Evolutionary conservation across 2,329 filamentous ascomycete genomes (phyloP), one percentile per base, ranked within the genome.

Genomic region (Xylaria sp.): DNA sequence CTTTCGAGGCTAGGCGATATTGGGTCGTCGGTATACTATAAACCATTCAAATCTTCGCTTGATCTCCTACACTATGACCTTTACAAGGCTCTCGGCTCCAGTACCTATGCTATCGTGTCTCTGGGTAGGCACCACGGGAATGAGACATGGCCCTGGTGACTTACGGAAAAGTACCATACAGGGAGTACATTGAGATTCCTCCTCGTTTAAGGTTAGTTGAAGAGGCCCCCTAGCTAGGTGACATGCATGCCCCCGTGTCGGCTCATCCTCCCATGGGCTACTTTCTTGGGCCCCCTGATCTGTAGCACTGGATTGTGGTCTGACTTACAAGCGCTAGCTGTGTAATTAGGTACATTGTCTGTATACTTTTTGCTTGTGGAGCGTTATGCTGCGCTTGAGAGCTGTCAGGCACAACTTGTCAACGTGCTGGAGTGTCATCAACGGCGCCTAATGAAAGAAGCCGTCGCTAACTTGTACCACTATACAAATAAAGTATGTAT

Each of bases 221-320:
- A 57, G 35, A 32, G 55, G 51, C 13, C 65, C 68, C 66, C 71
- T 63, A 47, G 70, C 64, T 66, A 44, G 66, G 66, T 73, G 68
- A 71, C 73, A 75, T 73, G 69, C 72, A 75, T 75, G 69, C 74
- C 75, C 75, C 75, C 75, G 75, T 75, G 75, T 76, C 74, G 72
- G 69, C 69, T 75, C 75, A 72, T 71, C 72, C 72, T 75, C 72
- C 71, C 72, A 76, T 69, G 75, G 74, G 69, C 70, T 71, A 53
- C 32, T 71, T 71, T 72, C 70, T 70, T 55, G 53, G 57, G 65
- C 51, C 65, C 66, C 69, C 62, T 69, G 67, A 63, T 71, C 63
- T 37, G n/a, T n/a, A 66, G 62, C 66, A 68, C 66, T 63, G 67
- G 58, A 60, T 61, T 68, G 53, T 72, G 69, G 71, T 65, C 69